phyloP scores from a whole-genome alignment of 306 rosid genomes.

The barrel medic (Medicago truncatula) region MtrunA17r5.0-ANR NC_053047.1:4164001-4164500 shows the following conservation, averaged over 20 bases:
- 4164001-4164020: constrained; percentile 3
- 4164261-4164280: accelerated
- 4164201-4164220: background rate
- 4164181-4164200: background rate
- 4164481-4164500: background rate
- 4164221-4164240: background rate
- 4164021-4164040: background rate
- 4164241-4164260: background rate
- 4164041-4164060: no score
- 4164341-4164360: background rate
- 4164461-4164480: background rate
- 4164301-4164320: background rate
- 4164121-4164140: background rate
- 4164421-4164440: constrained; percentile 5
- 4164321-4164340: background rate
- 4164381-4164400: background rate
- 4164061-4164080: constrained; percentile 9
- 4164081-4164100: background rate
- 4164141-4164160: background rate
- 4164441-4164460: background rate
- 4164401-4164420: background rate
- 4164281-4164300: background rate
- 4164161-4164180: background rate
- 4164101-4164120: background rate
- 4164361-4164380: background rate